Base-by-base conservation (phyloP, 805 yeast species). In the Dipodascus albidus region DNA sequence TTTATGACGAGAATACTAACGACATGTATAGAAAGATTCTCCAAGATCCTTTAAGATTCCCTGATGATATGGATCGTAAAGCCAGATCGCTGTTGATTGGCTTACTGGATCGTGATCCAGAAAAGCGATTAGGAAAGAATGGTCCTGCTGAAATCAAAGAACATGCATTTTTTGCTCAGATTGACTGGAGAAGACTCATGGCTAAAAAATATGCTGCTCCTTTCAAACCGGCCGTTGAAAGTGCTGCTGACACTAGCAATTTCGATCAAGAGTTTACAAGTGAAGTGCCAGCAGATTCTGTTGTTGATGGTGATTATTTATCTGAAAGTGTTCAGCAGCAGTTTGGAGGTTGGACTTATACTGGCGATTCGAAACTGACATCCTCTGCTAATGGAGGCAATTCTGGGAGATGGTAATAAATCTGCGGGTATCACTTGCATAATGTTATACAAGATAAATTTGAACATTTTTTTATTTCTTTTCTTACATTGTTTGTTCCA, bases 341-440 rank as follows among this genome's bases (percentile, higher is more conserved):
- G 70, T 93, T 93, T 74, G 98, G 96, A 49, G 98, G 99, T 3
- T 93, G 99, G 99, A 91, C 98, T 1, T 91, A 90, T 68, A 66
- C 70, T 21, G 69, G 44, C 4, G 44, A 38, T n/a, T 38, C 44
- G 20, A 38, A 38, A 17, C 44, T 38, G 9, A 19, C 44, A 38
- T 38, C 44, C 17, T 17, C 44, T n/a, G 20, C 20, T 17, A 38
- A 38, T 38, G 44, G 44, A n/a, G 44, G 44, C 17, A 38, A 17
- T 19, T 38, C 44, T 11, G 44, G 44, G 20, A 38, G 44, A 17
- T 38, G 44, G 44, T 38, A 38, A 38, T 14, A 27, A 27, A 27
- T 27, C 33, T 27, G 33, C 33, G 33, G 6, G 33, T 27, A 27
- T 27, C 33, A 27, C 33, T 27, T 27, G 33, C 33, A 27, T 27